Percentiles rank a stretch among this genome's conserved stretches.
Conservation (phyloP, 768 basidiomycete species). For the Pleurotus ostreatus region DNA sequence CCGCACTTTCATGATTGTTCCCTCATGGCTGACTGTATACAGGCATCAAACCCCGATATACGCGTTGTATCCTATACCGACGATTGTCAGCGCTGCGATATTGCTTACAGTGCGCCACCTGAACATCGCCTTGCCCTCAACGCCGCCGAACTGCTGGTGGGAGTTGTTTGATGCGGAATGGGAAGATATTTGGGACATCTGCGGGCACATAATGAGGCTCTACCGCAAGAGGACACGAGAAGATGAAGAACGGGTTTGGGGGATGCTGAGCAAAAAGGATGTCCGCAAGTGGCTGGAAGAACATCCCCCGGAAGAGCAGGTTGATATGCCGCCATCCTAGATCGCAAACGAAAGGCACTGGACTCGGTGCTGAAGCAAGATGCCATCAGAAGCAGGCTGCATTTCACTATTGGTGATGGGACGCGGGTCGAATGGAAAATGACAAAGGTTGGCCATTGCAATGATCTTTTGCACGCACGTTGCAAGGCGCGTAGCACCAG, state of each 20-base stretch:
- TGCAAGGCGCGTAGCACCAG: too few relatives aligned
- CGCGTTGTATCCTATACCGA: conserved; percentile 82
- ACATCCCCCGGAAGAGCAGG: conserved; percentile 15
- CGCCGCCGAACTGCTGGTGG: conserved; percentile 82
- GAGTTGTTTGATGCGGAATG: conserved; percentile 87
- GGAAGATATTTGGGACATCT: conserved; percentile 85
- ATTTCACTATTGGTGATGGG: too few relatives aligned
- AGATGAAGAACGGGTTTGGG: conserved; percentile 38
- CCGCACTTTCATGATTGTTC: too few relatives aligned
- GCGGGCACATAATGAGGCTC: conserved; percentile 80
- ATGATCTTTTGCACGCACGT: too few relatives aligned
- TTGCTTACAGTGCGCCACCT: conserved; percentile 72
- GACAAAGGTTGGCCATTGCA: too few relatives aligned
- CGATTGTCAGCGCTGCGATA: conserved; percentile 88
- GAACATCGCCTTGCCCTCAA: conserved; percentile 69
- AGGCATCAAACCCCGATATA: conserved; percentile 95
- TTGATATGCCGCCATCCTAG: too few relatives aligned
- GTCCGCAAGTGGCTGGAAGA: conserved; percentile 83
- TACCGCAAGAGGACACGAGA: conserved; percentile 57
- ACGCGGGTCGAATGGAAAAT: too few relatives aligned
- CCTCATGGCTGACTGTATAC: background rate
- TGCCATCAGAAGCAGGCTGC: too few relatives aligned
- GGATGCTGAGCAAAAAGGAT: conserved; percentile 72
- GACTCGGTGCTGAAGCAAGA: too few relatives aligned
- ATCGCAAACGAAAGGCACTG: too few relatives aligned